Conservation (phyloP, 1,139 yeast species). For the Diutina ranongensis region DNA sequence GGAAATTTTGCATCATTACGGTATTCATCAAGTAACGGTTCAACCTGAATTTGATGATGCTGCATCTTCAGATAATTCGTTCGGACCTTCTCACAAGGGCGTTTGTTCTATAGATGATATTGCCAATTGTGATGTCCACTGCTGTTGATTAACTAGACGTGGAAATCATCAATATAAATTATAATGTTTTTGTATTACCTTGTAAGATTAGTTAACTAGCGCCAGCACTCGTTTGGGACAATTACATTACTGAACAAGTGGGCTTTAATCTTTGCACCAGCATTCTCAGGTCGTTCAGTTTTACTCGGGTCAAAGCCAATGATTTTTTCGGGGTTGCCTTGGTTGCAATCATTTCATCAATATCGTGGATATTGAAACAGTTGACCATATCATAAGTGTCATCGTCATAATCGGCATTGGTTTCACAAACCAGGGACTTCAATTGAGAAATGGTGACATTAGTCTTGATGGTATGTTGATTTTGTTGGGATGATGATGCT, state of each 20-base stretch:
- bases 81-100: constrained; percentile 3
- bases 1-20: constrained; percentile 68
- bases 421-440: background rate
- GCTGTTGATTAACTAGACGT: too few species aligned
- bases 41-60: constrained; percentile 62
- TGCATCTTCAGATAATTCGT: background rate
- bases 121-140: constrained; percentile 3
- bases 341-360: background rate
- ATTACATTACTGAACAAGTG: background rate
- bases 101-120: constrained; percentile 3
- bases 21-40: constrained; percentile 88
- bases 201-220: background rate
- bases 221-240: background rate
- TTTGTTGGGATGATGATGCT: background rate
- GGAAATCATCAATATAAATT: too few species aligned
- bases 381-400: constrained; percentile 11
- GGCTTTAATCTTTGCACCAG: background rate
- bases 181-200: too few species aligned
- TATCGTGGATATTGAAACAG: constrained; percentile 12
- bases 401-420: constrained; percentile 10
- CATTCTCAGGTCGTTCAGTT: background rate
- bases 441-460: background rate
- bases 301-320: constrained; percentile 1
- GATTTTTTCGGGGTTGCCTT: background rate
- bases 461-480: background rate